Conservation (phyloP, 2,329 filamentous ascomycete genomes). For the Claviceps purpurea region DNA sequence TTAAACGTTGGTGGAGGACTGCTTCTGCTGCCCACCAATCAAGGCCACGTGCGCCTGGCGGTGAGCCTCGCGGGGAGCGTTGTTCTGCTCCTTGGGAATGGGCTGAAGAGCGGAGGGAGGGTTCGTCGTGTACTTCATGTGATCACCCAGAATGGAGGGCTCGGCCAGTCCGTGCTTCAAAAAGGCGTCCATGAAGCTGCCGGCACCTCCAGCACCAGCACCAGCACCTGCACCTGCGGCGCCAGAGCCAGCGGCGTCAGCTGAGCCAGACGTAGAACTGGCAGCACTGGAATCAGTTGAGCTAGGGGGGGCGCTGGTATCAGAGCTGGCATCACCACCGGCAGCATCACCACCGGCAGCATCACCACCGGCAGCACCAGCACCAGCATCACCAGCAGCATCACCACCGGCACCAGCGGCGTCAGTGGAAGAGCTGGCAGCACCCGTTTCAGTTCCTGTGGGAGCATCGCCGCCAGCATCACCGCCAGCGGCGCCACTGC, state of each 20-base stretch:
- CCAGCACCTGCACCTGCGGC: too few relatives aligned
- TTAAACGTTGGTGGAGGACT: background rate
- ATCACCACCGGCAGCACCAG: background rate
- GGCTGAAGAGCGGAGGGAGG: background rate
- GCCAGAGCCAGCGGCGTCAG: background rate
- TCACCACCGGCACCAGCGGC: background rate
- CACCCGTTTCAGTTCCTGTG: background rate
- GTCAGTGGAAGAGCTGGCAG: background rate
- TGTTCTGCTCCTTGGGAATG: background rate
- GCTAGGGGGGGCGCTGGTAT: background rate
- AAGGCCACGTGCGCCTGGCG: background rate
- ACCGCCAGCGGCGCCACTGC: background rate
- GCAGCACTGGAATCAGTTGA: background rate
- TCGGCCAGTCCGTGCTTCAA: conserved; percentile 1
- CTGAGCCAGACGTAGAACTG: background rate
- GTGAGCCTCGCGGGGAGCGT: background rate
- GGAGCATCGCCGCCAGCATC: background rate
- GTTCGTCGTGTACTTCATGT: conserved; percentile 1
- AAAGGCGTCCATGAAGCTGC: background rate
- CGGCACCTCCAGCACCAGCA: background rate
- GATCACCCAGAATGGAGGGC: background rate
- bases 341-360: background rate
- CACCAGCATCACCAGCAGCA: background rate
- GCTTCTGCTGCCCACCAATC: background rate
- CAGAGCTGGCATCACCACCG: background rate